These are phyloP conservation scores for Arachnomyces sp. DNA, from an alignment of 2,329 filamentous ascomycete genomes.

Conservation along the genomic window DNA sequence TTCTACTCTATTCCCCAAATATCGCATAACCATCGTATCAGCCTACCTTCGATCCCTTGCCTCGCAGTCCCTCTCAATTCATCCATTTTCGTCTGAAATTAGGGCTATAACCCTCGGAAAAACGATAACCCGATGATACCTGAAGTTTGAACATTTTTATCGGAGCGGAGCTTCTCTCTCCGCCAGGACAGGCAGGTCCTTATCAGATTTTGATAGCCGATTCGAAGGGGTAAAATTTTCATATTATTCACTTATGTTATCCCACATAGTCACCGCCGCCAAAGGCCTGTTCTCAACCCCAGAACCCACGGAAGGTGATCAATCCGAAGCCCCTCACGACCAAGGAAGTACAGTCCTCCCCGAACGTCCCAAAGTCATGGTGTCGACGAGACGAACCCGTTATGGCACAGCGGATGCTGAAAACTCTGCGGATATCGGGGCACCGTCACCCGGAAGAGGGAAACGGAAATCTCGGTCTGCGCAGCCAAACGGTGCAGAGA, in stretches of 20 bases:
- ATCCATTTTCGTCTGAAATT: constrained; percentile 1
- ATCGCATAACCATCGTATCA: too few species aligned
- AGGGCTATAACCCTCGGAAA: constrained; percentile 4
- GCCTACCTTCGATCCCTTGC: too few species aligned
- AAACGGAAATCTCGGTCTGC: too few species aligned
- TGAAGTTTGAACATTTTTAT: not conserved
- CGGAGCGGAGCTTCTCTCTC: constrained; percentile 3
- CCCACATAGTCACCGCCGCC: constrained; percentile 33
- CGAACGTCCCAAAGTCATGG: not conserved
- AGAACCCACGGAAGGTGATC: constrained; percentile 17
- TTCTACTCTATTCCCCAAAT: too few species aligned
- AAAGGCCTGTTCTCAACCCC: constrained; percentile 32
- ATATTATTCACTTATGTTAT: constrained; percentile 30
- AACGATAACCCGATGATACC: constrained; percentile 2
- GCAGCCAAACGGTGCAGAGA: too few species aligned
- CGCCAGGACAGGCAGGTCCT: not conserved
- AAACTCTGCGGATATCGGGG: too few species aligned
- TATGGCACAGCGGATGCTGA: too few species aligned
- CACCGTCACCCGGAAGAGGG: too few species aligned
- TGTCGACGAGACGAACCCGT: too few species aligned
- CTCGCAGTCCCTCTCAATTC: too few species aligned
- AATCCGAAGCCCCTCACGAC: constrained; percentile 6
- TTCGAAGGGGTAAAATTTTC: constrained; percentile 1
- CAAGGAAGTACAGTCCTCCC: constrained; percentile 11
- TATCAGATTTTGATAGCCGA: constrained; percentile 2